Evolutionary conservation across 192 early-diverging fungal genomes (phyloP).

Genomic region (Coemansia sp.): DNA sequence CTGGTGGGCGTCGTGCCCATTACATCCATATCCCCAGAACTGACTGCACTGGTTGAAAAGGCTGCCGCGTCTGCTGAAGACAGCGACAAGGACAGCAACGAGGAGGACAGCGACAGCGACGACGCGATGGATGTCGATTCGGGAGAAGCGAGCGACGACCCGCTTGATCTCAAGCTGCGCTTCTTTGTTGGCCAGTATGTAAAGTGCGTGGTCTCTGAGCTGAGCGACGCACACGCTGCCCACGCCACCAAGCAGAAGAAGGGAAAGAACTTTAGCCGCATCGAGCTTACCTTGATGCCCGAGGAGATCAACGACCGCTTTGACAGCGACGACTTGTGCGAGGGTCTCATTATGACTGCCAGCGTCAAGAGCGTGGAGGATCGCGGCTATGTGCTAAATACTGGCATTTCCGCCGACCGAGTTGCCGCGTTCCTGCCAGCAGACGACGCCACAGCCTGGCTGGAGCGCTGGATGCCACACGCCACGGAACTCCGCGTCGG

Average conservation of each 20-base stretch:
- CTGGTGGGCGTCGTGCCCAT: slow-evolving; percentile 80
- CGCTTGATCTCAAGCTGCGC: slow-evolving; percentile 65
- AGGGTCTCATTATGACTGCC: slow-evolving; percentile 69
- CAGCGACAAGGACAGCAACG: slow-evolving; percentile 18
- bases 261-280: slow-evolving; percentile 26
- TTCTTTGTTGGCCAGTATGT: slow-evolving; percentile 87
- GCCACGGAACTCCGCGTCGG: slow-evolving; percentile 63
- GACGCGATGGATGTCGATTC: slow-evolving; percentile 43
- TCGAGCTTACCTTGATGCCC: slow-evolving; percentile 78
- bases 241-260: slow-evolving; percentile 48
- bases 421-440: slow-evolving; percentile 73
- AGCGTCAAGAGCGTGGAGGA: slow-evolving; percentile 84
- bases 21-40: slow-evolving; percentile 75
- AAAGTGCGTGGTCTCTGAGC: slow-evolving; percentile 63
- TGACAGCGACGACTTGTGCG: slow-evolving; percentile 59
- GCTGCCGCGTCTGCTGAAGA: slow-evolving; percentile 62
- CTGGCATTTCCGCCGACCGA: slow-evolving; percentile 60
- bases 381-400: slow-evolving; percentile 82
- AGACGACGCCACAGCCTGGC: slow-evolving; percentile 62
- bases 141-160: slow-evolving; percentile 36
- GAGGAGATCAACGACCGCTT: slow-evolving; percentile 73
- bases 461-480: slow-evolving; percentile 59
- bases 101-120: slow-evolving; percentile 44
- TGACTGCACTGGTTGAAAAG: slow-evolving; percentile 69
- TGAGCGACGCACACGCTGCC: slow-evolving; percentile 36